Evolutionary conservation across 345 rosid genomes (phyloP).

Genomic region (Eutrema heterophyllum): DNA sequence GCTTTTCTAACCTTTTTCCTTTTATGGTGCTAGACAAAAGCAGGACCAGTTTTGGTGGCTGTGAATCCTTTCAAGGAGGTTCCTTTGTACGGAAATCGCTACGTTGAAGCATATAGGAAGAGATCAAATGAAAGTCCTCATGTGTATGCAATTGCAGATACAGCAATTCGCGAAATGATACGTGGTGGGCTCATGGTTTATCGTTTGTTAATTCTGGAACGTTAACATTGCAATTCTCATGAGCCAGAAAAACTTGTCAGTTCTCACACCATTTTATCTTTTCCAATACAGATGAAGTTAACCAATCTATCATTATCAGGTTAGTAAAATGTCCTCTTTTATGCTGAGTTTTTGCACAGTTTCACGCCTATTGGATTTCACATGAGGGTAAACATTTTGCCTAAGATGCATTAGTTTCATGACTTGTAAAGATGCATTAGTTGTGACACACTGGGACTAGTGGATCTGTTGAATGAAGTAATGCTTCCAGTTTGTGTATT

Average conservation of each 20-base stretch:
- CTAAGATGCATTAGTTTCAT: neutral
- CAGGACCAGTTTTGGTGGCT: constrained; percentile 96
- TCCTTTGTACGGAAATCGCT: constrained; percentile 75
- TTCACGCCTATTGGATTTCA: neutral
- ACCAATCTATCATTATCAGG: constrained; percentile 99
- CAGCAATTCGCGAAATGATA: constrained; percentile 95
- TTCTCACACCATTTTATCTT: constrained; percentile 32
- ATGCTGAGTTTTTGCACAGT: neutral
- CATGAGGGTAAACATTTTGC: neutral
- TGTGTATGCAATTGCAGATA: constrained; percentile 95
- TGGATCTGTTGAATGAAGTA: neutral
- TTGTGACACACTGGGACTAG: neutral
- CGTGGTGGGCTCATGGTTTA: constrained; percentile 54
- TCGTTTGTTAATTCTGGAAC: neutral
- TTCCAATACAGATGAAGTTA: constrained; percentile 83
- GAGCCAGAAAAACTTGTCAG: neutral
- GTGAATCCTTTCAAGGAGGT: constrained; percentile 94
- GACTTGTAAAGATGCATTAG: constrained; percentile 8
- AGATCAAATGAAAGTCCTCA: constrained; percentile 77
- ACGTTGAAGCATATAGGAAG: constrained; percentile 77
- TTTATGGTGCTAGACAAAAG: constrained; percentile 69
- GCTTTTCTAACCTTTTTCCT: constrained; percentile 5
- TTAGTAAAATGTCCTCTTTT: constrained; percentile 33
- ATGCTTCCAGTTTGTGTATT: constrained; percentile 8
- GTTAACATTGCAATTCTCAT: neutral